Evolutionary conservation across 257 asterid genomes (phyloP).

Genomic region (Plantago major): DNA sequence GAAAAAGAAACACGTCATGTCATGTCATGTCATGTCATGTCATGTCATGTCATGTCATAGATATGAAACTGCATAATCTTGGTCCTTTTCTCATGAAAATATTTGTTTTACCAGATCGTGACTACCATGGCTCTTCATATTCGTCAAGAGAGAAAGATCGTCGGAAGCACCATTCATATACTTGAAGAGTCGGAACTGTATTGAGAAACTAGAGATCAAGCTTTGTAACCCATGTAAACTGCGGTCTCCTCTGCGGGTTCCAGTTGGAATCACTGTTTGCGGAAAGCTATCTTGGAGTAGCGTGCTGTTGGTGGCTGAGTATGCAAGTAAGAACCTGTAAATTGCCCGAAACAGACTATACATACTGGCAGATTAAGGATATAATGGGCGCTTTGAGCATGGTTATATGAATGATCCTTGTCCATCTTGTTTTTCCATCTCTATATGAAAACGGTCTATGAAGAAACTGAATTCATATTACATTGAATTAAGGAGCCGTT

Average conservation of each 20-base stretch:
- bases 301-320: no score
- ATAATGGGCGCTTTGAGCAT: no score
- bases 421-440: no score
- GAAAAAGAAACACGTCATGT: background rate
- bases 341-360: no score
- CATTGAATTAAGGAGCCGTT: no score
- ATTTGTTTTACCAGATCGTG: conserved; percentile 49
- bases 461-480: no score
- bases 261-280: background rate
- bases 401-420: no score
- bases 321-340: no score
- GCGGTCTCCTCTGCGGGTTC: background rate
- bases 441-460: no score
- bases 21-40: no score
- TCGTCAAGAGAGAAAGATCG: conserved; percentile 79
- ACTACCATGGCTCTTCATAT: conserved; percentile 52
- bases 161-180: conserved; percentile 54
- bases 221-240: background rate
- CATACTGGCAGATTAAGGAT: no score
- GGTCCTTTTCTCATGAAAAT: background rate
- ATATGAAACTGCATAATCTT: background rate
- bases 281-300: background rate
- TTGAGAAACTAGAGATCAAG: background rate
- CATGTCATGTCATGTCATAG: background rate
- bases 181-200: conserved; percentile 18